phyloP scores from a whole-genome alignment of 441 rosid genomes.

The Croton laevigatus region DNA sequence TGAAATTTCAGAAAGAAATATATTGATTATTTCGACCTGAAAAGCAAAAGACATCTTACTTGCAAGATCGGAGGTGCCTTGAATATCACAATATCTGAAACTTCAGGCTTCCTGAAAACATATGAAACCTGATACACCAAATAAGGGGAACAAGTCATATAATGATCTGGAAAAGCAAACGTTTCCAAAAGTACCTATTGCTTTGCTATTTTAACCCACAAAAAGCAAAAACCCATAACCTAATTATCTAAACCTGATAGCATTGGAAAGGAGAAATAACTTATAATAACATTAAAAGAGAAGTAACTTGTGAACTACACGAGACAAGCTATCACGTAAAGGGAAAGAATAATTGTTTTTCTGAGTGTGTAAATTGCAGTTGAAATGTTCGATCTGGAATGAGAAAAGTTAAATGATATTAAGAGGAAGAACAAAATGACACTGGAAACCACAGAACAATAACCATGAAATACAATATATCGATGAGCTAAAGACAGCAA shows the following conservation, averaged over 20 bases:
- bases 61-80: constrained; percentile 89
- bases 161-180: neutral
- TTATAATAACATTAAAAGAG: neutral
- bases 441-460: neutral
- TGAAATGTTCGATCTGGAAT: neutral
- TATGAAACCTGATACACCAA: constrained; percentile 61
- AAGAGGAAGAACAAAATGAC: neutral
- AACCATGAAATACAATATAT: neutral
- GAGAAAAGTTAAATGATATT: neutral
- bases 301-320: too few species aligned
- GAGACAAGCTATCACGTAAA: neutral
- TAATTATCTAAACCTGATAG: neutral
- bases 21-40: neutral
- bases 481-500: neutral
- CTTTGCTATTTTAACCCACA: neutral
- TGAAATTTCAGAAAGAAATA: constrained; percentile 6
- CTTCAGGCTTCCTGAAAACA: constrained; percentile 87
- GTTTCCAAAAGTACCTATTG: neutral
- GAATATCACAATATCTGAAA: constrained; percentile 85
- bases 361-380: too few species aligned
- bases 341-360: neutral
- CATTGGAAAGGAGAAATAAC: too few species aligned
- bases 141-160: constrained; percentile 2
- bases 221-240: neutral
- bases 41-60: constrained; percentile 28